These are phyloP conservation scores for Panaeolus papilionaceus DNA, from an alignment of 768 basidiomycete species.

Conservation along the genomic window DNA sequence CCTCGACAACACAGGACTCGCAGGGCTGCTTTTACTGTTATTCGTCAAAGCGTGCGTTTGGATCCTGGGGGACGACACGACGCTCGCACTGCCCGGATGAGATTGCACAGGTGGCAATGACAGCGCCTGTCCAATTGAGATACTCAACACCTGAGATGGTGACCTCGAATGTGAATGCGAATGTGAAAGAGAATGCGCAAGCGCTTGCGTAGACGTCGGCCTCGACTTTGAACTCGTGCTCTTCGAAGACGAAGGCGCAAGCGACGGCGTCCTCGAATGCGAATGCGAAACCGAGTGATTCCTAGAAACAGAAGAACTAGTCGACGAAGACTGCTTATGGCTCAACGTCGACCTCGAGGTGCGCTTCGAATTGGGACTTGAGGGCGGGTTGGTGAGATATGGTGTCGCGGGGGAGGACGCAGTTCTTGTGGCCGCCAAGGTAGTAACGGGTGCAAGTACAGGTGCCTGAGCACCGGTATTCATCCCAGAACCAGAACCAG, in stretches of 20 bases:
- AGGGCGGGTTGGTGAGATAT: not conserved
- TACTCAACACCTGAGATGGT: not conserved
- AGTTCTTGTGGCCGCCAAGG: not conserved
- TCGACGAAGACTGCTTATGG: not conserved
- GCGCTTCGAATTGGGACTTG: not conserved
- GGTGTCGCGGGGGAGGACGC: not conserved
- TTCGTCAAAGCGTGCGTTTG: not conserved
- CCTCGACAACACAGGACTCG: not conserved
- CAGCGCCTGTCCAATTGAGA: not conserved
- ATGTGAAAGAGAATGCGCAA: not conserved
- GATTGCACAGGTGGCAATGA: not conserved
- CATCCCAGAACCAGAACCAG: conserved; percentile 1
- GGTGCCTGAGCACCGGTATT: conserved; percentile 5
- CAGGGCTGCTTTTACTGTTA: not conserved
- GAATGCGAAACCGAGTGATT: not conserved
- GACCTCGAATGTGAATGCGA: not conserved
- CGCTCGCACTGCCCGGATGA: not conserved
- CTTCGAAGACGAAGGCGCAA: not conserved
- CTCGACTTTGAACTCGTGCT: not conserved
- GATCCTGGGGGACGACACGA: not conserved
- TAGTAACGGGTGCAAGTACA: no score
- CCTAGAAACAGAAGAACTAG: not conserved
- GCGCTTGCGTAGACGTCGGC: not conserved
- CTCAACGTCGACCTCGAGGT: not conserved
- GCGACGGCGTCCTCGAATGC: not conserved